These are phyloP conservation scores for Geoglossum cookeanum DNA, from an alignment of 2,329 filamentous ascomycete genomes.

Conservation along the genomic window DNA sequence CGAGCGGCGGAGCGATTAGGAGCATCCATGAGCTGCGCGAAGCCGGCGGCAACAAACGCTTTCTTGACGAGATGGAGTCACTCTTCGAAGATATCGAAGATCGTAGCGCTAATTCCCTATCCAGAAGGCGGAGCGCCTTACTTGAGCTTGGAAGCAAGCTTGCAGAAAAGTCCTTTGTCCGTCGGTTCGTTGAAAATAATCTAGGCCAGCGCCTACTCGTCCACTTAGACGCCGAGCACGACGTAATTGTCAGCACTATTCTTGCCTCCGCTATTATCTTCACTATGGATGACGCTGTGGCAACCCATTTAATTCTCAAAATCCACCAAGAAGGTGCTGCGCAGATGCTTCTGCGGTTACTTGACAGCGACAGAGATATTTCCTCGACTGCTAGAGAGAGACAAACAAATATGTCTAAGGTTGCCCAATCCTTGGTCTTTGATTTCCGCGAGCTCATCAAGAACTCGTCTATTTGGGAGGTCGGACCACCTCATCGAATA, in stretches of 20 bases:
- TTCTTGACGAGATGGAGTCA: constrained; percentile 33
- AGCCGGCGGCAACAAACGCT: constrained; percentile 36
- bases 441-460: constrained; percentile 35
- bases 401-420: constrained; percentile 48
- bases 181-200: constrained; percentile 10
- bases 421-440: constrained; percentile 36
- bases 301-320: constrained; percentile 38
- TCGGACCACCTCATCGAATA: constrained; percentile 28
- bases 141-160: constrained; percentile 38
- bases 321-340: constrained; percentile 36
- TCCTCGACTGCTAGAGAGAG: constrained; percentile 42
- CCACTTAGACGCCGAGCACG: background rate
- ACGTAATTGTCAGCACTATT: constrained; percentile 38
- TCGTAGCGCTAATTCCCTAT: constrained; percentile 21
- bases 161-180: constrained; percentile 22
- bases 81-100: constrained; percentile 40
- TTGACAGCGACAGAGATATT: constrained; percentile 37
- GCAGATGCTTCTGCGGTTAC: constrained; percentile 34
- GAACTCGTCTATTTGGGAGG: constrained; percentile 40
- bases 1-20: constrained; percentile 25
- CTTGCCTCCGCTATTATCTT: constrained; percentile 44
- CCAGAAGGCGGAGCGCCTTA: constrained; percentile 32
- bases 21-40: constrained; percentile 43
- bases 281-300: constrained; percentile 40
- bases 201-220: constrained; percentile 9